Base-by-base conservation (phyloP, 1,139 yeast genomes). In the Candida sp. region DNA sequence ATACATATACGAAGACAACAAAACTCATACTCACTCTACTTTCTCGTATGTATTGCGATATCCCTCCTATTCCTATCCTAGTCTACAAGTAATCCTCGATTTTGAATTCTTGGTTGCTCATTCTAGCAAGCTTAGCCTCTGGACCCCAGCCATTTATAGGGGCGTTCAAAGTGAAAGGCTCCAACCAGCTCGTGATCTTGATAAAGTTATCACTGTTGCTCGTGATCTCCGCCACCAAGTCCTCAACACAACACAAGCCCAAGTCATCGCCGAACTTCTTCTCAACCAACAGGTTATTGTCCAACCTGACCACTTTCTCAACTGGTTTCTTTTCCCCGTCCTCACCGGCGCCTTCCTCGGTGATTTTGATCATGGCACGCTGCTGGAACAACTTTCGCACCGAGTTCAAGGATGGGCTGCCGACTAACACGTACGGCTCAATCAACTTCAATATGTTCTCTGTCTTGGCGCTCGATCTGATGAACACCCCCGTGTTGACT, bases 191-290 rank as follows among this genome's bases (percentile, higher is more conserved):
- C 53, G 80, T 75, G 53, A 85, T 83, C 33, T 69, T 68, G 58
- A 84, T 81, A 71, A 88, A 88, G 57, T 79, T 73, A 34, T 83
- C 89, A 27, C 91, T 88, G 59, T 87, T 64, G 22, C 84, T 68
- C 38, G 75, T 78, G 51, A 88, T 76, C 68, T 88, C 94, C 63
- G 86, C 90, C 51, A 88, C 81, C 53, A 88, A 76, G 68, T 88
- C 96, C 70, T 88, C 96, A 40, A 86, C 80, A 81, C 96, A 88
- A 58, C 88, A 84, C 56, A 86, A 75, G 17, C 94, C 94, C 51
- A 76, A 71, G 37, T 84, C 84, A 44, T 72, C 76, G 32, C 90
- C 93, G 55, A 88, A 77, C 63, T 77, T 74, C 61, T 88, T 92
- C 71, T 88, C 96, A 46, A 88, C 87, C 42, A 84, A 70, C 60